Evolutionary conservation across 306 rosid genomes (phyloP).

Genomic region (Spatholobus suberectus): DNA sequence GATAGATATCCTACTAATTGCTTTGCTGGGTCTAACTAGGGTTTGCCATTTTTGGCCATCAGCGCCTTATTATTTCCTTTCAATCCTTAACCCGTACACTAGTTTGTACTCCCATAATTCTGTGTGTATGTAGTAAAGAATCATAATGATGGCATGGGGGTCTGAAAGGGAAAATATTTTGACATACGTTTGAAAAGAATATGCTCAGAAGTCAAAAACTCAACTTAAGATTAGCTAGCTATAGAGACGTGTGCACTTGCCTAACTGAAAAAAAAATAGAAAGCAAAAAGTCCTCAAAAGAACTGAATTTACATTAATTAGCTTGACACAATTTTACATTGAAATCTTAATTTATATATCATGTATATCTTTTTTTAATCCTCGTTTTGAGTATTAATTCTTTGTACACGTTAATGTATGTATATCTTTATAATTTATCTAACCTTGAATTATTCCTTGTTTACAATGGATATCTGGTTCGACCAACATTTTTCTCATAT

Average conservation of each 20-base stretch:
- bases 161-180: background rate
- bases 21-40: slow-evolving; percentile 19
- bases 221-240: background rate
- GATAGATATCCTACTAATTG: background rate
- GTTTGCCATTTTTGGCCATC: background rate
- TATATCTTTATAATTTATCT: background rate
- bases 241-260: background rate
- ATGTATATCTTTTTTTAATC: background rate
- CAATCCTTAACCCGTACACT: background rate
- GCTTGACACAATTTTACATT: background rate
- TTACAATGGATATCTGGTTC: background rate
- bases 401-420: too few relatives aligned
- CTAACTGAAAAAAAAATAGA: background rate
- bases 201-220: background rate
- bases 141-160: background rate
- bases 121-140: background rate
- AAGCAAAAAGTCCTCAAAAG: background rate
- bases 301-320: background rate
- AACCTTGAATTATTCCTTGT: background rate
- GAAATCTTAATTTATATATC: background rate
- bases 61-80: background rate
- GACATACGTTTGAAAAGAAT: background rate
- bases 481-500: background rate
- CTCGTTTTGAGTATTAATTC: background rate
- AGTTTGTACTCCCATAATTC: background rate